Conservation (phyloP, 257 asterid species). For the Solanum medicagineum region DNA sequence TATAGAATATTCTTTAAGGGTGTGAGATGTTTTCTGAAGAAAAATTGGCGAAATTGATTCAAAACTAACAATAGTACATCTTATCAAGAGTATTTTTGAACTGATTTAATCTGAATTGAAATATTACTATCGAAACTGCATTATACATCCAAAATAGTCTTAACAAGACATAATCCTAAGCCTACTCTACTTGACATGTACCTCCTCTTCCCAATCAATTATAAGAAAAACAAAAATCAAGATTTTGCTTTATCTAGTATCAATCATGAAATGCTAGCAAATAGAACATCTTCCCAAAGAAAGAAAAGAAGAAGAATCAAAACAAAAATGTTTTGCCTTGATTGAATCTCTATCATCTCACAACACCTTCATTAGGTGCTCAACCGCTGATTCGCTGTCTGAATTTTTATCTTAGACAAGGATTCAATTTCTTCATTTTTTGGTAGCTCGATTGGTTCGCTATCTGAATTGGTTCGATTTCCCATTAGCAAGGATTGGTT, state of each 20-base stretch:
- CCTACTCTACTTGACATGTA: not conserved
- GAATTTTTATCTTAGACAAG: not conserved
- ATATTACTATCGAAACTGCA: not conserved
- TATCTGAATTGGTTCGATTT: no score
- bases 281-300: not conserved
- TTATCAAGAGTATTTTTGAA: not conserved
- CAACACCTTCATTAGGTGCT: not conserved
- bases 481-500: constrained; percentile 22
- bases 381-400: accelerated
- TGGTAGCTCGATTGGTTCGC: no score
- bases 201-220: not conserved
- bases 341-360: not conserved
- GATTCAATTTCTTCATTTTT: not conserved
- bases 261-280: not conserved
- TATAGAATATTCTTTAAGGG: not conserved
- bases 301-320: not conserved
- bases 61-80: not conserved
- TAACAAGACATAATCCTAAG: not conserved
- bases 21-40: not conserved
- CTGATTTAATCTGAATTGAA: not conserved
- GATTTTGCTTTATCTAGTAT: not conserved
- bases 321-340: not conserved
- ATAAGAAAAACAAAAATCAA: not conserved
- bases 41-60: not conserved
- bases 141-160: no score